Evolutionary conservation across 2,329 filamentous ascomycete genomes (phyloP).

Genomic region (Botrytis elliptica): DNA sequence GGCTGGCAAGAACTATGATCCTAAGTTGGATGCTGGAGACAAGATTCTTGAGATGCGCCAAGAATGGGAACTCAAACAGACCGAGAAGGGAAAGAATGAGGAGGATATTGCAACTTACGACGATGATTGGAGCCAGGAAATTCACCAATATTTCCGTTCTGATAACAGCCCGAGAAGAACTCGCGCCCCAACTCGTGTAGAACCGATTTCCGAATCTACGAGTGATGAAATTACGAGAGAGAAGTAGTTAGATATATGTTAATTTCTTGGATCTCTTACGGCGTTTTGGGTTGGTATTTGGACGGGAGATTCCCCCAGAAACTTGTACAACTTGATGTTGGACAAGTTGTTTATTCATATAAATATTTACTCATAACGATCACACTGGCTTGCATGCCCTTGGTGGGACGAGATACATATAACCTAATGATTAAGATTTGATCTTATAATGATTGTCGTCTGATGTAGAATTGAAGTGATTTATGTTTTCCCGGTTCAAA

Average conservation of each 20-base stretch:
- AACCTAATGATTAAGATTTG: slow-evolving; percentile 6
- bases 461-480: neutral
- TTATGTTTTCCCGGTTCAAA: neutral
- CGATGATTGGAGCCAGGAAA: slow-evolving; percentile 31
- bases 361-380: neutral
- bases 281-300: neutral
- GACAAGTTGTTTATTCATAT: neutral
- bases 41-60: slow-evolving; percentile 79
- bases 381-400: neutral
- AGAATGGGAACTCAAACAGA: slow-evolving; percentile 60
- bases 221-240: slow-evolving; percentile 16
- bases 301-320: neutral
- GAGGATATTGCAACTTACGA: slow-evolving; percentile 23
- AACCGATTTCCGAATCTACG: neutral
- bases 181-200: neutral
- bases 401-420: neutral
- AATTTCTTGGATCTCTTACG: neutral
- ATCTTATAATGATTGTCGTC: neutral
- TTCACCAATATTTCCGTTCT: slow-evolving; percentile 32
- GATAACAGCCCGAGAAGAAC: slow-evolving; percentile 12
- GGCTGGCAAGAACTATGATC: slow-evolving; percentile 78
- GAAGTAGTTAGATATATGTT: neutral
- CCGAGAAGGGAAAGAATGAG: slow-evolving; percentile 39
- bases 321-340: slow-evolving; percentile 1
- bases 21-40: slow-evolving; percentile 76